These are phyloP conservation scores for Peniophora sp. DNA, from an alignment of 1,284 basidiomycete genomes.

Conservation along the genomic window DNA sequence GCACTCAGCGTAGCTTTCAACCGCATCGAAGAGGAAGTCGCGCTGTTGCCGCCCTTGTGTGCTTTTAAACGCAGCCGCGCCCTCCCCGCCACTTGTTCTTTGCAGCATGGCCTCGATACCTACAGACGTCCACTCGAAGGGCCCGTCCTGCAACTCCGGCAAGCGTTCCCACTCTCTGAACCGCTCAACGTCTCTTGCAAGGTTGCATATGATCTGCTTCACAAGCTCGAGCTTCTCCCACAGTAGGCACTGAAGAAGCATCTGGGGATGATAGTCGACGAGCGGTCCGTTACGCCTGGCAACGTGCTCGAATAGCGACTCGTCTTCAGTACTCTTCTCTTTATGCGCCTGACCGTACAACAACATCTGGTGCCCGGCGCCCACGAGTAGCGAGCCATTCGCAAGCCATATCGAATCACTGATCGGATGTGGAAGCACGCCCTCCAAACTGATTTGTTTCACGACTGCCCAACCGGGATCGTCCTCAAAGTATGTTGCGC, in stretches of 20 bases:
- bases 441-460: conserved; percentile 60
- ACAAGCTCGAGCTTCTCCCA: conserved; percentile 86
- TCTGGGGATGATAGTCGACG: conserved; percentile 85
- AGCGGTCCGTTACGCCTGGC: conserved; percentile 79
- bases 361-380: conserved; percentile 71
- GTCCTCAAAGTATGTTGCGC: conserved; percentile 83
- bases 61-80: too few species aligned
- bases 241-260: conserved; percentile 83
- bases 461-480: conserved; percentile 76
- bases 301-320: conserved; percentile 71
- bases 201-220: conserved; percentile 69
- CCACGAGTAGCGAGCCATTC: conserved; percentile 69
- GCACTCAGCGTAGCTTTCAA: conserved; percentile 2
- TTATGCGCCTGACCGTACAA: conserved; percentile 47
- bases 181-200: conserved; percentile 36
- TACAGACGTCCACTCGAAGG: conserved; percentile 31
- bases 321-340: conserved; percentile 13
- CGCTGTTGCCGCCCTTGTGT: conserved; percentile 24
- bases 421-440: conserved; percentile 69
- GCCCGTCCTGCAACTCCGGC: conserved; percentile 11
- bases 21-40: conserved; percentile 36
- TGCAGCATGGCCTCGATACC: too few species aligned
- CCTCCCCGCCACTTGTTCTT: too few species aligned
- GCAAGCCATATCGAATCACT: conserved; percentile 85
- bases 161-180: background rate